These are phyloP conservation scores for Spiraea crenata DNA, from an alignment of 331 rosid species.

Conservation along the genomic window DNA sequence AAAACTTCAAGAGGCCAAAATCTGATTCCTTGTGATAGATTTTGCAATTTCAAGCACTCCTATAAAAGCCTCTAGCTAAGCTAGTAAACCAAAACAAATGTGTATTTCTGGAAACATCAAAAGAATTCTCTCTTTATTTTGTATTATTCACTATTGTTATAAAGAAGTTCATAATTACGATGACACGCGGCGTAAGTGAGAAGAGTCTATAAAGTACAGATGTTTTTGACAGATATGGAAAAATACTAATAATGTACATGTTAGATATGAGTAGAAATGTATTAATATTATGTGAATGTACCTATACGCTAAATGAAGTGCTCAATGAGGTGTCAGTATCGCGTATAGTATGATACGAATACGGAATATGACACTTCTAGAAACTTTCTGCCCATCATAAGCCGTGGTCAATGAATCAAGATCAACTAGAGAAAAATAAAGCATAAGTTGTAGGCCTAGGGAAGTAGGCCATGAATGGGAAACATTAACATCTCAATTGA, in stretches of 20 bases:
- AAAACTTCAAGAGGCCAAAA: no score
- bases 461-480: not conserved
- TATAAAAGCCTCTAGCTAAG: no score
- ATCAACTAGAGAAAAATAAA: not conserved
- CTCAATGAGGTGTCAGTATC: no score
- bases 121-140: not conserved
- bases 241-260: not conserved
- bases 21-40: not conserved
- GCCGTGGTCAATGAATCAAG: not conserved
- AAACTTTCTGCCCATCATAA: no score
- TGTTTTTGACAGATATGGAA: not conserved
- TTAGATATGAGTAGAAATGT: not conserved
- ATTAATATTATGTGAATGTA: no score
- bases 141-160: not conserved
- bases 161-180: not conserved
- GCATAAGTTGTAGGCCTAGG: no score
- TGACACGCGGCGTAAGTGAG: not conserved
- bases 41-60: not conserved
- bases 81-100: not conserved
- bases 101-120: not conserved
- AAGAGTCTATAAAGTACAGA: not conserved
- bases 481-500: not conserved
- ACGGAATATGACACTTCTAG: not conserved
- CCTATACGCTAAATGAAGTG: not conserved
- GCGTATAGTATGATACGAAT: not conserved